phyloP scores from a whole-genome alignment of 164 flowering plant genomes.

The Magnolia kwangsiensis region DNA sequence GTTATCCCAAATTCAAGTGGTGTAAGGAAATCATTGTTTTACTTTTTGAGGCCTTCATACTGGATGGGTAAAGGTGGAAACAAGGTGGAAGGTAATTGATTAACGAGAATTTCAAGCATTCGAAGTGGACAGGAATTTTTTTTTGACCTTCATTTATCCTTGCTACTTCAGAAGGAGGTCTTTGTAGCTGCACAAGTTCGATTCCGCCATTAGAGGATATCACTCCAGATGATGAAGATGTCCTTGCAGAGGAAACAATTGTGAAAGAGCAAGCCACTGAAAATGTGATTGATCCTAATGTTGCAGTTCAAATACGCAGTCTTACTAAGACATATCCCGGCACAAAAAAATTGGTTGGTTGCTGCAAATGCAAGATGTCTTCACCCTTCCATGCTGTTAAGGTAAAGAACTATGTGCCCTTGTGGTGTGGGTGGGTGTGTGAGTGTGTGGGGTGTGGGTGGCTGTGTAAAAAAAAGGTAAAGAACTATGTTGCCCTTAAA shows the following conservation, averaged over 20 bases:
- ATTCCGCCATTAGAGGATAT: conserved; percentile 46
- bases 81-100: conserved; percentile 60
- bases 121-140: conserved; percentile 1
- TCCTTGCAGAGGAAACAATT: conserved; percentile 70
- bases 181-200: conserved; percentile 66
- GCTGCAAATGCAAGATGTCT: conserved; percentile 65
- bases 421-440: too few species aligned
- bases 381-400: conserved; percentile 84
- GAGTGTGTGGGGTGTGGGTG: too few species aligned
- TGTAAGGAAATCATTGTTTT: conserved; percentile 73
- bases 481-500: not conserved
- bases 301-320: conserved; percentile 92
- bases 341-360: conserved; percentile 44
- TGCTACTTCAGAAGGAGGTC: conserved; percentile 60
- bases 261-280: conserved; percentile 63
- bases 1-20: conserved; percentile 75
- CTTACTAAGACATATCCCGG: conserved; percentile 84
- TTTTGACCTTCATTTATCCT: not conserved
- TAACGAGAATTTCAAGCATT: conserved; percentile 4
- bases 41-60: conserved; percentile 76
- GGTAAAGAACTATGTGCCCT: conserved; percentile 32
- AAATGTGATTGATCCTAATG: conserved; percentile 45
- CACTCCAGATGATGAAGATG: conserved; percentile 84
- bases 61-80: conserved; percentile 90
- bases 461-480: conserved; percentile 37